A percentile compares a stretch with the other conserved stretches of the same genome.
Conservation (phyloP, 2,329 filamentous ascomycete genomes). For the Exophiala alcalophila region DNA sequence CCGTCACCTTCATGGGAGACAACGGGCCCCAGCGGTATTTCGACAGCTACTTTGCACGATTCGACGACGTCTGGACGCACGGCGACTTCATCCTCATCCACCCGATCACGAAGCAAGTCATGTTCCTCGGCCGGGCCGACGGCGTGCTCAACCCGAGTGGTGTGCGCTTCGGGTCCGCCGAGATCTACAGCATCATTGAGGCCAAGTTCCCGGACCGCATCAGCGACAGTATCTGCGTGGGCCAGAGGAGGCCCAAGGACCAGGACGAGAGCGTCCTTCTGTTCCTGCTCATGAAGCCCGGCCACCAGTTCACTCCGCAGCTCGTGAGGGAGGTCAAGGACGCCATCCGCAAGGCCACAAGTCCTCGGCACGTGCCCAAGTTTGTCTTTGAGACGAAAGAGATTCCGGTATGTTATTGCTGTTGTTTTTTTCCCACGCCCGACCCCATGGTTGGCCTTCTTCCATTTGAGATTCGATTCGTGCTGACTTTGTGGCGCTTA, state of each 20-base stretch:
- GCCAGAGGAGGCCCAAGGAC: conserved; percentile 64
- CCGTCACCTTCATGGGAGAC: conserved; percentile 60
- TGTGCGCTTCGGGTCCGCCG: conserved; percentile 86
- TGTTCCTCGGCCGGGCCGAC: conserved; percentile 64
- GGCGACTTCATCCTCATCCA: conserved; percentile 75
- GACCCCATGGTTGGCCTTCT: not conserved
- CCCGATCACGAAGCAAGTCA: conserved; percentile 61
- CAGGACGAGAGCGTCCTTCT: conserved; percentile 58
- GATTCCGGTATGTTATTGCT: conserved; percentile 59
- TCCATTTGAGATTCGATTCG: not conserved
- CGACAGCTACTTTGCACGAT: conserved; percentile 34
- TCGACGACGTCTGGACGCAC: conserved; percentile 68
- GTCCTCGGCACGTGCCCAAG: conserved; percentile 71
- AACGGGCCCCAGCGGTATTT: conserved; percentile 56
- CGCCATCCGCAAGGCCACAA: conserved; percentile 64
- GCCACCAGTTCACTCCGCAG: conserved; percentile 51
- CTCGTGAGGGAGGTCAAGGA: conserved; percentile 61
- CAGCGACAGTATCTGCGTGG: conserved; percentile 74
- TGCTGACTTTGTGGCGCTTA: conserved; percentile 35
- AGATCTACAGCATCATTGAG: conserved; percentile 88
- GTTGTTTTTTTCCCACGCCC: not conserved
- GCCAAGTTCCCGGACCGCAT: conserved; percentile 59
- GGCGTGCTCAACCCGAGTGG: conserved; percentile 69
- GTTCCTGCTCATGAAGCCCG: conserved; percentile 60
- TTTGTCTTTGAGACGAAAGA: conserved; percentile 77